Evolutionary conservation across 2,329 filamentous ascomycete species (phyloP).

Genomic region (Talaromyces islandicus): DNA sequence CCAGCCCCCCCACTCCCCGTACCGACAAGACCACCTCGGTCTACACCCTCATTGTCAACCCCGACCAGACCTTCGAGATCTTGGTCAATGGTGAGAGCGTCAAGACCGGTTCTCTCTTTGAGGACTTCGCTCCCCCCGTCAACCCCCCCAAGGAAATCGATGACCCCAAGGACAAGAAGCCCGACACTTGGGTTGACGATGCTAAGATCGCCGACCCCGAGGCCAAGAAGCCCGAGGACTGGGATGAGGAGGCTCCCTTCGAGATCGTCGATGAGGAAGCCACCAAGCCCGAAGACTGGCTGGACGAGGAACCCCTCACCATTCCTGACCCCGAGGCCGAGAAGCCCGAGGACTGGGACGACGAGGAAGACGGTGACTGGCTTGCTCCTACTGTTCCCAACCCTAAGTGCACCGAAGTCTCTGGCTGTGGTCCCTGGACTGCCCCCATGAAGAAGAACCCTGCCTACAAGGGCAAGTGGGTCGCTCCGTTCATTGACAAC

Average conservation of each 20-base stretch:
- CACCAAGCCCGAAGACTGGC: slow-evolving; percentile 89
- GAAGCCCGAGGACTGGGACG: slow-evolving; percentile 99
- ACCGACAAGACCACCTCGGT: slow-evolving; percentile 89
- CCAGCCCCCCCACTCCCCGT: slow-evolving; percentile 72
- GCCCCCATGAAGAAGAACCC: slow-evolving; percentile 92
- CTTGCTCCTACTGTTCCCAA: slow-evolving; percentile 83
- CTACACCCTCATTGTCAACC: slow-evolving; percentile 94
- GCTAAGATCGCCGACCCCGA: slow-evolving; percentile 86
- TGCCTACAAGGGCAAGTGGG: slow-evolving; percentile 98
- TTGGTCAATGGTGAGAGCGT: slow-evolving; percentile 83
- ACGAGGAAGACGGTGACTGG: slow-evolving; percentile 99
- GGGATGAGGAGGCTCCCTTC: slow-evolving; percentile 96
- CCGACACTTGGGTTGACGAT: slow-evolving; percentile 91
- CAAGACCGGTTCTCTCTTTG: slow-evolving; percentile 85
- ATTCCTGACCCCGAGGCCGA: slow-evolving; percentile 88
- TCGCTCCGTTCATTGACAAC: slow-evolving; percentile 88
- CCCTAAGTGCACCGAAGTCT: slow-evolving; percentile 88
- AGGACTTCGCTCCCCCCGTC: slow-evolving; percentile 89
- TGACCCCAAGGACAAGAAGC: slow-evolving; percentile 88
- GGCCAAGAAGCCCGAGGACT: slow-evolving; percentile 94
- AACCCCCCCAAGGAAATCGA: slow-evolving; percentile 95
- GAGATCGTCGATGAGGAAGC: slow-evolving; percentile 95
- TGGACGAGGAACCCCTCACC: slow-evolving; percentile 76
- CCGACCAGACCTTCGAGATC: slow-evolving; percentile 92
- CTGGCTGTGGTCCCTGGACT: slow-evolving; percentile 90